phyloP scores from a whole-genome alignment of 495 filamentous ascomycete genomes.

The Platismatia glauca region DNA sequence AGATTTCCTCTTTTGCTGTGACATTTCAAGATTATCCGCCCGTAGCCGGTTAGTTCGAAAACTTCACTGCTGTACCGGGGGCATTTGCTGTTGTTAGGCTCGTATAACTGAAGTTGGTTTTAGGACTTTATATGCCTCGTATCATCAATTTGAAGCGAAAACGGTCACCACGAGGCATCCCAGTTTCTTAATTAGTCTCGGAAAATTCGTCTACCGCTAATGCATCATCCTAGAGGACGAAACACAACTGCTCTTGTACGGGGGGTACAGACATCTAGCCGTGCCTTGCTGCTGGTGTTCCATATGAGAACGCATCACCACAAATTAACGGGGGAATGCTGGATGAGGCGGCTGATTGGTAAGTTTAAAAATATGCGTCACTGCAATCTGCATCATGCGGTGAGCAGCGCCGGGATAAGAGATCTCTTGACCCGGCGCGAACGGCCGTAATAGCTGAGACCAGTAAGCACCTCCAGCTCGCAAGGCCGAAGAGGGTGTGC shows the following conservation, averaged over 20 bases:
- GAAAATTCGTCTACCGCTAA: background rate
- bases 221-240: background rate
- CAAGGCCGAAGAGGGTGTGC: constrained; percentile 13
- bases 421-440: constrained; percentile 9
- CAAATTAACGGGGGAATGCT: background rate
- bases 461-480: background rate
- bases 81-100: background rate
- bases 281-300: background rate
- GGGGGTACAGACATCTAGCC: background rate
- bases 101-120: background rate
- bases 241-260: background rate
- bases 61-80: background rate
- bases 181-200: background rate
- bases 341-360: background rate
- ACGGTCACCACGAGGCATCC: background rate
- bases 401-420: constrained; percentile 2
- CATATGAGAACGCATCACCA: background rate
- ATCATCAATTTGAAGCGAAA: background rate
- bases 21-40: constrained; percentile 2
- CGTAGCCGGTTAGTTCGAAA: constrained; percentile 1
- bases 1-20: background rate
- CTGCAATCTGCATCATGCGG: constrained; percentile 13
- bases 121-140: background rate
- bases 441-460: constrained; percentile 5
- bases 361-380: background rate